These are phyloP conservation scores for Cercospora brassicicola DNA, from an alignment of 2,329 filamentous ascomycete species.

Conservation along the genomic window DNA sequence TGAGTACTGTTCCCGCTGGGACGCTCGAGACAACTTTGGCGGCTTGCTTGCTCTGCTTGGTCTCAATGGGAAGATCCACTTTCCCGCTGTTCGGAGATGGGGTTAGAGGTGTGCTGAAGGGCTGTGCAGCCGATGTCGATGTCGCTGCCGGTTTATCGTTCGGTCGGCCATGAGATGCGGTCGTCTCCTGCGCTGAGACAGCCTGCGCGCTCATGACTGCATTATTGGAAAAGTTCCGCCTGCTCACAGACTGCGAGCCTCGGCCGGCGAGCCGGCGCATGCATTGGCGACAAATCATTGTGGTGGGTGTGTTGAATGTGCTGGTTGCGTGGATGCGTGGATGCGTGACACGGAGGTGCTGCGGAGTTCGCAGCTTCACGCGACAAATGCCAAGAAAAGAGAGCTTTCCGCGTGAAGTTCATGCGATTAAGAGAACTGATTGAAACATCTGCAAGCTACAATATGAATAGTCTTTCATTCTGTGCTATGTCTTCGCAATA, in stretches of 20 bases:
- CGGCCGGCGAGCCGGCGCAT: slow-evolving; percentile 30
- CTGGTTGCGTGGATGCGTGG: not conserved
- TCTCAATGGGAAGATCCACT: slow-evolving; percentile 34
- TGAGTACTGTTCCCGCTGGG: slow-evolving; percentile 67
- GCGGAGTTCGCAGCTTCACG: not conserved
- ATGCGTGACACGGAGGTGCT: not conserved
- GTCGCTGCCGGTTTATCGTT: slow-evolving; percentile 44
- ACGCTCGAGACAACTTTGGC: slow-evolving; percentile 43
- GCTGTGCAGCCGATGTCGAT: slow-evolving; percentile 49
- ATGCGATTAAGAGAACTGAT: not conserved
- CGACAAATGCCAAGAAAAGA: not conserved
- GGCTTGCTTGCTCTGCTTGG: slow-evolving; percentile 34
- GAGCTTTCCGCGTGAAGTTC: not conserved
- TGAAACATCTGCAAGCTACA: not conserved
- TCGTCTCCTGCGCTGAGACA: slow-evolving; percentile 34
- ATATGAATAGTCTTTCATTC: slow-evolving; percentile 6
- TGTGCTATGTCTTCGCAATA: slow-evolving; percentile 9
- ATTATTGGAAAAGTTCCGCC: slow-evolving; percentile 23
- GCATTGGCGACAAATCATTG: slow-evolving; percentile 39
- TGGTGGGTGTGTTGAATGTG: slow-evolving; percentile 1
- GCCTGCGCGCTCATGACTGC: slow-evolving; percentile 26
- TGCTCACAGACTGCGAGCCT: slow-evolving; percentile 4
- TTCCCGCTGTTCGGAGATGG: slow-evolving; percentile 32
- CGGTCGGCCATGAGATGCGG: slow-evolving; percentile 35
- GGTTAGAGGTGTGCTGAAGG: slow-evolving; percentile 46